phyloP scores from a whole-genome alignment of 73 alveolate genomes.

The Paramecium biaurelia region DNA sequence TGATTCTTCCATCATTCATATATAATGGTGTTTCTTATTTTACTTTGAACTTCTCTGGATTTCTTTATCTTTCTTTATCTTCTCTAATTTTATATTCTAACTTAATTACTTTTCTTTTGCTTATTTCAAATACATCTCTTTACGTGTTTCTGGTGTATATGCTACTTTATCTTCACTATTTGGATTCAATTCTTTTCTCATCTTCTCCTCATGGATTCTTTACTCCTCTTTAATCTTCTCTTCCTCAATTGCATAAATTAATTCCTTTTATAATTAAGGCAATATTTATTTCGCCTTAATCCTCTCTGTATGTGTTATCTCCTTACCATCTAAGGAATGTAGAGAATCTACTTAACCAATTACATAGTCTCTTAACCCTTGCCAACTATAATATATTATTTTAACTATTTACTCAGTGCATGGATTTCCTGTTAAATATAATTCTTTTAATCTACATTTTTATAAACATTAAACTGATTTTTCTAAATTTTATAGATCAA shows the following conservation, averaged over 20 bases:
- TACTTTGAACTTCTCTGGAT: constrained; percentile 63
- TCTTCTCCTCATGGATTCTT: constrained; percentile 62
- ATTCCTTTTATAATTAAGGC: constrained; percentile 66
- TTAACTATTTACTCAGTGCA: constrained; percentile 71
- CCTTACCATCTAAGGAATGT: constrained; percentile 88
- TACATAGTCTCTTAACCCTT: constrained; percentile 79
- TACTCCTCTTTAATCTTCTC: constrained; percentile 70
- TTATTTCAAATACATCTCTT: constrained; percentile 72
- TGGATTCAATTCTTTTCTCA: constrained; percentile 56
- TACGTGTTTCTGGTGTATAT: constrained; percentile 68
- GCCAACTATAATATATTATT: constrained; percentile 70
- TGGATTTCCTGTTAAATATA: constrained; percentile 97
- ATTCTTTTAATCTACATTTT: constrained; percentile 73
- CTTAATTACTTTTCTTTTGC: constrained; percentile 58
- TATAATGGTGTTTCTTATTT: constrained; percentile 78
- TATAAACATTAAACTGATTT: constrained; percentile 73
- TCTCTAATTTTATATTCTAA: neutral
- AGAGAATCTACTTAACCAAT: constrained; percentile 84
- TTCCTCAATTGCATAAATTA: constrained; percentile 71
- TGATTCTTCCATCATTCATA: constrained; percentile 84
- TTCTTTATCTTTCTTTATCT: constrained; percentile 57
- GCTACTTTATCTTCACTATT: constrained; percentile 67
- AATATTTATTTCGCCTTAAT: constrained; percentile 81
- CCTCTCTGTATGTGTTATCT: constrained; percentile 87
- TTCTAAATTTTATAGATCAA: constrained; percentile 89